These are phyloP conservation scores for Xylaria sp. DNA, from an alignment of 2,329 filamentous ascomycete species.

Conservation along the genomic window DNA sequence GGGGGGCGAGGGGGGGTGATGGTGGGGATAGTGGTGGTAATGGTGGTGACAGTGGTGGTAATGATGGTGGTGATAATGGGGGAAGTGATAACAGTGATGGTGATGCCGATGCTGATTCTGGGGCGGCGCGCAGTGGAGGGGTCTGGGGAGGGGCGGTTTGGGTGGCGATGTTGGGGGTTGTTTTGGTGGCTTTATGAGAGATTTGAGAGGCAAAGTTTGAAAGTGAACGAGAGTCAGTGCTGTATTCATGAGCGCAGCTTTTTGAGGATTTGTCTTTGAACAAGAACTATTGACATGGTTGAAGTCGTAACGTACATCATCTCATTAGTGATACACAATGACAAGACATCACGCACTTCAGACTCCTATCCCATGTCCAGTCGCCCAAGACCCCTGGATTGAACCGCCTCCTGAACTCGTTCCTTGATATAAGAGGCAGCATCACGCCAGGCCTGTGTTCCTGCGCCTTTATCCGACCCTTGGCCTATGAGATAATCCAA, in stretches of 20 bases:
- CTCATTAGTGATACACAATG: constrained; percentile 4
- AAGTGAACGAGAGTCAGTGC: background rate
- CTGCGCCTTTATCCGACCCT: constrained; percentile 31
- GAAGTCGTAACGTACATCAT: too few species aligned
- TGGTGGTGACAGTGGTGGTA: too few species aligned
- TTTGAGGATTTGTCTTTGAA: background rate
- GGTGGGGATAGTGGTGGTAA: too few species aligned
- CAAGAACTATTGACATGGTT: too few species aligned
- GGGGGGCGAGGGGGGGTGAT: background rate
- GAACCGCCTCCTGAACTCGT: constrained; percentile 51
- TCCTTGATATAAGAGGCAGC: constrained; percentile 42
- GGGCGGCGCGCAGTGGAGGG: background rate
- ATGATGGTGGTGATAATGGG: too few species aligned
- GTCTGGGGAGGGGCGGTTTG: background rate
- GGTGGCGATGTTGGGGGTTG: constrained; percentile 4
- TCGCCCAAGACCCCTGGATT: constrained; percentile 49
- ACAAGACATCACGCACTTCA: background rate
- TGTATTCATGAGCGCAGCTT: background rate
- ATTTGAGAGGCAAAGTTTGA: background rate
- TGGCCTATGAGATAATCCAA: constrained; percentile 51
- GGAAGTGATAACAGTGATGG: too few species aligned
- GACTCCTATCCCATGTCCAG: constrained; percentile 40
- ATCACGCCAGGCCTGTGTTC: constrained; percentile 42
- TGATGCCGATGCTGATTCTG: background rate
- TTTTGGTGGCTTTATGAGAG: constrained; percentile 1